Conservation (phyloP, 2,329 filamentous ascomycete species). For the Trichophyton schoenleinii region DNA sequence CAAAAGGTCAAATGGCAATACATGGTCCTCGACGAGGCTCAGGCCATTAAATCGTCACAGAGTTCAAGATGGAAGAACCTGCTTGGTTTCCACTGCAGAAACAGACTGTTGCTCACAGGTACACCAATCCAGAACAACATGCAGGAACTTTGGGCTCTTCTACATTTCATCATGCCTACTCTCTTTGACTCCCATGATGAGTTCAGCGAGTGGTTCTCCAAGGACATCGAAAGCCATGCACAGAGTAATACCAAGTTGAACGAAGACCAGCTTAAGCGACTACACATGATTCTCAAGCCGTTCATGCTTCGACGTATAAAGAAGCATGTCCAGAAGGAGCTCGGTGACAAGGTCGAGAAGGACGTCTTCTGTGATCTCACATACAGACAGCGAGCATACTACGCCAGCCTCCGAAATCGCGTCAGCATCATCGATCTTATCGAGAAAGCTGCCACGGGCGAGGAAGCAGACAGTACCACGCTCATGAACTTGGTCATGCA, state of each 20-base stretch:
- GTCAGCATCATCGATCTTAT: slow-evolving; percentile 98
- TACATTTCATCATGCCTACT: slow-evolving; percentile 93
- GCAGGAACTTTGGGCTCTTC: slow-evolving; percentile 86
- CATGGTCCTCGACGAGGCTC: slow-evolving; percentile 88
- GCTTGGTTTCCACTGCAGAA: slow-evolving; percentile 84
- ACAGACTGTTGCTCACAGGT: slow-evolving; percentile 81
- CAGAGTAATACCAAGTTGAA: slow-evolving; percentile 99
- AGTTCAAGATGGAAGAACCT: slow-evolving; percentile 90
- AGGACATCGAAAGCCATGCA: slow-evolving; percentile 82
- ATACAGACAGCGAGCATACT: slow-evolving; percentile 88
- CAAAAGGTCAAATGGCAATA: slow-evolving; percentile 47
- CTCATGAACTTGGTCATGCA: slow-evolving; percentile 99
- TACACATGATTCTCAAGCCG: slow-evolving; percentile 98
- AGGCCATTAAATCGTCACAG: slow-evolving; percentile 91
- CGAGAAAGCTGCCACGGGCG: slow-evolving; percentile 87
- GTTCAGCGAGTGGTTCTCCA: slow-evolving; percentile 43
- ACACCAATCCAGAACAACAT: slow-evolving; percentile 94
- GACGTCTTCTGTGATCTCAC: slow-evolving; percentile 96
- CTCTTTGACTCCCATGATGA: slow-evolving; percentile 58
- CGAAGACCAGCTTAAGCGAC: slow-evolving; percentile 87
- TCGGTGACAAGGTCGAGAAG: slow-evolving; percentile 95
- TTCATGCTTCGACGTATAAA: slow-evolving; percentile 99
- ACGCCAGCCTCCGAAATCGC: slow-evolving; percentile 83
- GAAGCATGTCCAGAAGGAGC: slow-evolving; percentile 97
- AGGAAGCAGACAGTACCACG: slow-evolving; percentile 88